Evolutionary conservation across 495 filamentous ascomycete genomes (phyloP).

Genomic region (Ramalina peruviana): DNA sequence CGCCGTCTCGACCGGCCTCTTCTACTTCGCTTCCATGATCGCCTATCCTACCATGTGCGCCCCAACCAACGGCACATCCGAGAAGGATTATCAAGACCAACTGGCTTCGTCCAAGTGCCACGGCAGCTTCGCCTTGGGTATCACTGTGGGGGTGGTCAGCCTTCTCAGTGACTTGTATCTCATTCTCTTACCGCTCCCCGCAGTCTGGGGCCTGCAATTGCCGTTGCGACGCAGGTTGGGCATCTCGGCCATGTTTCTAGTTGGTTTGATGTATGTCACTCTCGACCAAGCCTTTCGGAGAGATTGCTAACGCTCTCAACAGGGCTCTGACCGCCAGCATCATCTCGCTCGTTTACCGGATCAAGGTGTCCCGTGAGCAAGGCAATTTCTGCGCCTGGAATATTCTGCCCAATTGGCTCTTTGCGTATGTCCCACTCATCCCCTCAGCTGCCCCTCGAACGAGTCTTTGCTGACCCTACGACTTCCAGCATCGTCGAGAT

Average conservation of each 20-base stretch:
- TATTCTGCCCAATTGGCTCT: conserved; percentile 1
- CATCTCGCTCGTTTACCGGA: neutral
- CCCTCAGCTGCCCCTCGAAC: neutral
- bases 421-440: neutral
- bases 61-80: neutral
- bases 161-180: conserved; percentile 13
- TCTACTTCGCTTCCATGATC: conserved; percentile 5
- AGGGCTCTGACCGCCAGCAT: neutral
- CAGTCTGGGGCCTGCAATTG: conserved; percentile 9
- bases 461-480: neutral
- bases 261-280: conserved; percentile 8
- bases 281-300: neutral
- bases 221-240: conserved; percentile 9
- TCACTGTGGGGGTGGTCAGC: conserved; percentile 2
- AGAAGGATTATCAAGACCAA: neutral
- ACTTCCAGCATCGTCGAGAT: conserved; percentile 1
- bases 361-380: neutral
- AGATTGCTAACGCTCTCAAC: neutral
- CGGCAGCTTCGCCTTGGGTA: conserved; percentile 1
- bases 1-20: conserved; percentile 7
- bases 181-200: conserved; percentile 13
- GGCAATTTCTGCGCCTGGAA: conserved; percentile 1
- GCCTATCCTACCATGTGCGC: conserved; percentile 2
- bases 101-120: neutral
- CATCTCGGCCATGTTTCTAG: conserved; percentile 9